A percentile compares a stretch with the other conserved stretches of the same genome.
These are phyloP conservation scores for Chlorella sp. DNA, from an alignment of 139 green algal species.

Conservation along the genomic window DNA sequence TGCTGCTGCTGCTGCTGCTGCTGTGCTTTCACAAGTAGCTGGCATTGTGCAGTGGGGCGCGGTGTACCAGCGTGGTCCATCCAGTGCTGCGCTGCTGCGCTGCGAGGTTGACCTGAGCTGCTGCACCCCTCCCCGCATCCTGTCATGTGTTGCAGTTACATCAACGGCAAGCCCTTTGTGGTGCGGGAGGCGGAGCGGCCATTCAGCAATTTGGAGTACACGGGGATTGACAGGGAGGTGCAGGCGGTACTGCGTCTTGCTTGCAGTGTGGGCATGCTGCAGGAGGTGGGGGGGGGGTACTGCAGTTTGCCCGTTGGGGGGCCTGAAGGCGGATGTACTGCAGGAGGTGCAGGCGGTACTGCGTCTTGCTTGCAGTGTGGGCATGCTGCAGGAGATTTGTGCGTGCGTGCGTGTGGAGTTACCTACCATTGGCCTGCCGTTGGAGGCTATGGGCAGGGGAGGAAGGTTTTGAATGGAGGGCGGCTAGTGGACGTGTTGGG, in stretches of 20 bases:
- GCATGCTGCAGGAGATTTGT: no score
- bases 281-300: conserved; percentile 50
- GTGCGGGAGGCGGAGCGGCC: conserved; percentile 91
- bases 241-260: conserved; percentile 94
- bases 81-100: background rate
- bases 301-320: no score
- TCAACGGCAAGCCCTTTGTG: conserved; percentile 84
- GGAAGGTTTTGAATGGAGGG: no score
- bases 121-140: background rate
- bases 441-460: no score
- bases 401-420: no score
- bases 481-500: no score
- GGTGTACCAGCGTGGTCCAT: no score
- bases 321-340: no score
- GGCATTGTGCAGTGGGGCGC: no score
- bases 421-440: no score
- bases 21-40: background rate
- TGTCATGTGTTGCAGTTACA: background rate
- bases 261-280: conserved; percentile 86
- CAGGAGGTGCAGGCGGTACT: background rate
- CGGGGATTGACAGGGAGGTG: conserved; percentile 82
- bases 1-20: background rate
- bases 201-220: conserved; percentile 98
- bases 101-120: background rate
- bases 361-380: background rate